Evolutionary conservation across 768 basidiomycete genomes (phyloP).

Genomic region (Suillus lakei): DNA sequence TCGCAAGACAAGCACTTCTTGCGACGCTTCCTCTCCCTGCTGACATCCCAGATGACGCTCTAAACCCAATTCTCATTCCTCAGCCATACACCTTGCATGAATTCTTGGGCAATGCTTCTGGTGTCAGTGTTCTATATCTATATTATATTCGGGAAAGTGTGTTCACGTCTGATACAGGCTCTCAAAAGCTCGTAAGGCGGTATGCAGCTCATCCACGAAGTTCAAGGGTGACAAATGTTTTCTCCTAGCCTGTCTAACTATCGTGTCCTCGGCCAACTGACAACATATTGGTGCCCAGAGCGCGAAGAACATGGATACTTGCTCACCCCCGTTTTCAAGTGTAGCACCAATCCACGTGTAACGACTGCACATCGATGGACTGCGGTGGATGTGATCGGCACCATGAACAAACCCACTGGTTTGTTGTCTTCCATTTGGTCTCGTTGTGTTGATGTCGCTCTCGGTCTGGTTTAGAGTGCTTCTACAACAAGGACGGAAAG

Average conservation of each 20-base stretch:
- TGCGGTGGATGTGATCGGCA: constrained; percentile 61
- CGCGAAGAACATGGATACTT: constrained; percentile 85
- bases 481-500: constrained; percentile 78
- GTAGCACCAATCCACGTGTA: constrained; percentile 78
- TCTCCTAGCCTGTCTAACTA: constrained; percentile 62
- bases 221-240: constrained; percentile 8
- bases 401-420: constrained; percentile 70
- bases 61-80: constrained; percentile 73
- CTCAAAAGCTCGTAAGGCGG: constrained; percentile 59
- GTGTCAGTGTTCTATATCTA: constrained; percentile 45
- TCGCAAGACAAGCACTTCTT: constrained; percentile 59
- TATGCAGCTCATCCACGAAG: background rate
- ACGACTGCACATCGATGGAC: constrained; percentile 78
- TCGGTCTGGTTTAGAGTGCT: constrained; percentile 58
- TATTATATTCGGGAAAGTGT: background rate
- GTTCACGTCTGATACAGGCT: constrained; percentile 39
- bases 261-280: constrained; percentile 66
- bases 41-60: constrained; percentile 64
- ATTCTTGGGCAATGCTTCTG: constrained; percentile 61
- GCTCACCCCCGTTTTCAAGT: constrained; percentile 75
- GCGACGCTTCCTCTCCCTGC: constrained; percentile 66
- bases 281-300: constrained; percentile 80
- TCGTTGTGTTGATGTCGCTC: background rate
- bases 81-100: constrained; percentile 68
- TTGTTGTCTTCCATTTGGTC: constrained; percentile 11